phyloP scores from a whole-genome alignment of 2,329 filamentous ascomycete genomes.

The Trichoderma pleuroti region DNA sequence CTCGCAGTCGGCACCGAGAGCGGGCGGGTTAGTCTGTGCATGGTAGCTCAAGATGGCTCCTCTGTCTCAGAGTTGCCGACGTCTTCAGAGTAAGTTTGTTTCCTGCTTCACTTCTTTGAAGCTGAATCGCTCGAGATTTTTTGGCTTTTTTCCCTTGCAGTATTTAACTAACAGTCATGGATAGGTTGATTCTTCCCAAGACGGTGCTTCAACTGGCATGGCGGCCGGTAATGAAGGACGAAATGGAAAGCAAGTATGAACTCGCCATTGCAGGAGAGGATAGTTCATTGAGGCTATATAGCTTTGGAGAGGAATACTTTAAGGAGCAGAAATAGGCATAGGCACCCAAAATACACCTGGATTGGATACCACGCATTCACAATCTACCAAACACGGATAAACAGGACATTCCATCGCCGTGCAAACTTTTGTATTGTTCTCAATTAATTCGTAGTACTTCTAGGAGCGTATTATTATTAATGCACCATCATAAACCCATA shows the following conservation, averaged over 20 bases:
- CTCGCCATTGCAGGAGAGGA: conserved; percentile 59
- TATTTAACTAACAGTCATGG: conserved; percentile 18
- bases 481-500: conserved; percentile 13
- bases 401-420: background rate
- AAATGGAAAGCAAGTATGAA: conserved; percentile 33
- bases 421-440: background rate
- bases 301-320: conserved; percentile 29
- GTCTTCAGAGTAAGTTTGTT: conserved; percentile 37
- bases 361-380: background rate
- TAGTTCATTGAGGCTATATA: conserved; percentile 57
- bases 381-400: background rate
- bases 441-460: background rate
- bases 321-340: background rate
- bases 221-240: conserved; percentile 48
- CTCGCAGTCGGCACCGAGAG: conserved; percentile 58
- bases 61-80: conserved; percentile 37
- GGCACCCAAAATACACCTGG: background rate
- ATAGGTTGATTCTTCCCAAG: conserved; percentile 51
- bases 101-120: background rate
- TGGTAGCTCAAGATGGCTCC: conserved; percentile 39
- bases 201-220: conserved; percentile 66
- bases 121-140: background rate
- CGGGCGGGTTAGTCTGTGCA: conserved; percentile 45
- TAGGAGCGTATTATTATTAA: background rate
- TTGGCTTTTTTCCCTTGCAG: background rate